Percentiles rank a stretch among this genome's conserved stretches.
phyloP scores from a whole-genome alignment of 768 basidiomycete genomes.

The Trametes elegans region DNA sequence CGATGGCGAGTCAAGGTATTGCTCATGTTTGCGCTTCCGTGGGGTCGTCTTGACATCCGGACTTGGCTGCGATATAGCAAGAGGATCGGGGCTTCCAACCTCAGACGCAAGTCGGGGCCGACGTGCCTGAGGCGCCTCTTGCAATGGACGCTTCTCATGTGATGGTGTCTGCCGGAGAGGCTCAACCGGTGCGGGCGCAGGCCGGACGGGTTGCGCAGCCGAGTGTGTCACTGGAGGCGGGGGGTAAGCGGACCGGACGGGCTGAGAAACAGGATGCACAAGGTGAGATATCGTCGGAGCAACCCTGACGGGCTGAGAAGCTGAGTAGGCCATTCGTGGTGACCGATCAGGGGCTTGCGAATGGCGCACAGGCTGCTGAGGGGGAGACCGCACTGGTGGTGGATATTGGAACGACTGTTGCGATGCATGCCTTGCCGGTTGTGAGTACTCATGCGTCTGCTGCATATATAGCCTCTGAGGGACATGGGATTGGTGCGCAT shows the following conservation, averaged over 20 bases:
- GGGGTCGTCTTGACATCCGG: slow-evolving; percentile 48
- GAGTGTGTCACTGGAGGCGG: too few relatives aligned
- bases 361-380: neutral
- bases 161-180: neutral
- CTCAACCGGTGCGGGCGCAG: neutral
- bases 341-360: slow-evolving; percentile 3
- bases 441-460: neutral
- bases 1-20: slow-evolving; percentile 58
- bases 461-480: neutral
- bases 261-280: too few relatives aligned
- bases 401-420: neutral
- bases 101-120: neutral
- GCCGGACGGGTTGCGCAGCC: neutral
- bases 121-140: slow-evolving; percentile 28
- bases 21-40: slow-evolving; percentile 66
- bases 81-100: slow-evolving; percentile 48
- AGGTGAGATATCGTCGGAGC: too few relatives aligned
- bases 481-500: slow-evolving; percentile 4
- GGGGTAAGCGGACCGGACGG: too few relatives aligned
- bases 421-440: neutral
- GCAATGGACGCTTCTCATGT: neutral
- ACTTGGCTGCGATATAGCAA: slow-evolving; percentile 39
- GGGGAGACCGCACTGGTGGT: neutral
- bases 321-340: neutral
- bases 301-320: neutral